These are phyloP conservation scores for Cystobasidiopsis lactophilus DNA, from an alignment of 768 basidiomycete species.

Conservation along the genomic window DNA sequence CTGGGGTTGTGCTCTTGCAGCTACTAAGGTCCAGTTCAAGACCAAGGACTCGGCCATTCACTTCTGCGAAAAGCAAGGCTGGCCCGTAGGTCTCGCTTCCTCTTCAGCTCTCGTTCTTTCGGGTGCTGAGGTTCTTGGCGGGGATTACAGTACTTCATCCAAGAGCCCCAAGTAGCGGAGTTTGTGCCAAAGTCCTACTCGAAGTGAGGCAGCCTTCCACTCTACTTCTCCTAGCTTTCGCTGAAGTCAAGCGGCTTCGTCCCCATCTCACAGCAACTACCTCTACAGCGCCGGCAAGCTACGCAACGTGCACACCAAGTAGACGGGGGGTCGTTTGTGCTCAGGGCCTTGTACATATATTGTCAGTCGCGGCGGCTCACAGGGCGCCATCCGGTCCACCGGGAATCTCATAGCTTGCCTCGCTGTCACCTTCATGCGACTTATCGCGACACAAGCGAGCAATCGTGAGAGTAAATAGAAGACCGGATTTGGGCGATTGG, in stretches of 20 bases:
- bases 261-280: neutral
- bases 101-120: constrained; percentile 30
- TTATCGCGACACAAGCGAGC: too few relatives aligned
- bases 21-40: constrained; percentile 33
- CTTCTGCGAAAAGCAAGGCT: constrained; percentile 83
- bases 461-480: too few relatives aligned
- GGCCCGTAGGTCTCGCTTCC: neutral
- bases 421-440: too few relatives aligned
- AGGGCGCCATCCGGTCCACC: too few relatives aligned
- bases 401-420: too few relatives aligned
- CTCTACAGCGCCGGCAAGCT: neutral
- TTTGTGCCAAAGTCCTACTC: constrained; percentile 27
- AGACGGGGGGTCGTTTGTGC: neutral
- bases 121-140: too few relatives aligned
- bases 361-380: too few relatives aligned
- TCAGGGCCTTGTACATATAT: too few relatives aligned
- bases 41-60: constrained; percentile 76
- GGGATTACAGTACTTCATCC: constrained; percentile 43
- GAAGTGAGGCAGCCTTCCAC: constrained; percentile 13
- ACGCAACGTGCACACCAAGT: neutral
- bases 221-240: neutral
- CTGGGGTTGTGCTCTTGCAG: constrained; percentile 12
- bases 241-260: neutral
- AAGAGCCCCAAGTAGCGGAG: constrained; percentile 28
- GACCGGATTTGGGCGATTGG: too few relatives aligned